Evolutionary conservation across 371 early-diverging fungal genomes (phyloP).

Genomic region (Blastocladiella emersonii): DNA sequence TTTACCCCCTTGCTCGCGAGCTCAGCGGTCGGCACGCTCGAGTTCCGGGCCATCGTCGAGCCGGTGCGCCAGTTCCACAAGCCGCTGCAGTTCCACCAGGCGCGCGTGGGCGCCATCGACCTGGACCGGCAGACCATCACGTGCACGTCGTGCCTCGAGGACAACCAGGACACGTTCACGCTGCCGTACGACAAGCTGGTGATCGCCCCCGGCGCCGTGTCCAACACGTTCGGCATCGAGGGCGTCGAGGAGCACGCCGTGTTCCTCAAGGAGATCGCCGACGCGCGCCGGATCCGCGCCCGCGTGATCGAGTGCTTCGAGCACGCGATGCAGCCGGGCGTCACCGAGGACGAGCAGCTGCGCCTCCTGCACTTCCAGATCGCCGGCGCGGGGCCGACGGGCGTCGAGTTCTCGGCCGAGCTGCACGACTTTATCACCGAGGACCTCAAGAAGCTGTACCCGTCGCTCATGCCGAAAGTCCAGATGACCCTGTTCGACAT

Average conservation of each 20-base stretch:
- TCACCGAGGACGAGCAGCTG: constrained; percentile 19
- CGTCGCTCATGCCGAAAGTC: constrained; percentile 39
- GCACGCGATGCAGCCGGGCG: constrained; percentile 17
- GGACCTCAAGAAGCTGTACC: constrained; percentile 55
- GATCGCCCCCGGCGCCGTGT: constrained; percentile 63
- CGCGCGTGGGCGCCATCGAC: constrained; percentile 49
- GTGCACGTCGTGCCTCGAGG: constrained; percentile 25
- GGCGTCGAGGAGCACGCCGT: constrained; percentile 49
- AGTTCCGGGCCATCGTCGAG: constrained; percentile 64
- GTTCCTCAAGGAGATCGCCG: constrained; percentile 56
- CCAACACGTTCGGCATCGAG: constrained; percentile 65
- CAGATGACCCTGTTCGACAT: constrained; percentile 57
- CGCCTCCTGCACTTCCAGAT: neutral
- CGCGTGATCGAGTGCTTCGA: constrained; percentile 43
- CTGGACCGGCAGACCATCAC: constrained; percentile 36
- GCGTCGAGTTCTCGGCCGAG: constrained; percentile 38
- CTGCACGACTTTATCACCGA: constrained; percentile 69
- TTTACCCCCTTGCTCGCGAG: constrained; percentile 65
- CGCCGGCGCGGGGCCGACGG: constrained; percentile 15
- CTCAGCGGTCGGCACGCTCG: constrained; percentile 64
- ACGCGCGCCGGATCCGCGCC: constrained; percentile 54
- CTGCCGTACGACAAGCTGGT: constrained; percentile 63
- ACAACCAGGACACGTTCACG: constrained; percentile 23
- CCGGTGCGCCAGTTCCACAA: constrained; percentile 53
- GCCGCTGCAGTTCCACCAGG: constrained; percentile 45